Conservation (phyloP, 805 yeast species). For the Candida ovalis region DNA sequence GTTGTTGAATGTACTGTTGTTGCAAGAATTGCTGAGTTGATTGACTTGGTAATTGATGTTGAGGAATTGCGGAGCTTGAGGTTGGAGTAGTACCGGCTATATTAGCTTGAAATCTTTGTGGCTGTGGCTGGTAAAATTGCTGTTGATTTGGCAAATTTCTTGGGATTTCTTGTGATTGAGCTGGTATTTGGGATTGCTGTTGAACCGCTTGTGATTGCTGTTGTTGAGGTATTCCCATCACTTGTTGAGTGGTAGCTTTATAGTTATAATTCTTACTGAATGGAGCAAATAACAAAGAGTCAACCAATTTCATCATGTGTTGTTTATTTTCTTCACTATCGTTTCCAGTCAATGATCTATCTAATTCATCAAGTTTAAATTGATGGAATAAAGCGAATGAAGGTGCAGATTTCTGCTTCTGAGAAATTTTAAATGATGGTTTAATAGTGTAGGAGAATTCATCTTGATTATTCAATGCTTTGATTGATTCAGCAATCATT, state of each 20-base stretch:
- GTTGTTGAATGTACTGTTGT: constrained; percentile 31
- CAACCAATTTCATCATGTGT: constrained; percentile 26
- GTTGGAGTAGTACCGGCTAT: constrained; percentile 23
- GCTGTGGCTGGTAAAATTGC: constrained; percentile 30
- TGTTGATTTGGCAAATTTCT: constrained; percentile 15
- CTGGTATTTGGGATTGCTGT: constrained; percentile 15
- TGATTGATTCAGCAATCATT: constrained; percentile 25
- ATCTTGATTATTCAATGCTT: constrained; percentile 20
- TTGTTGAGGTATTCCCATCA: background rate
- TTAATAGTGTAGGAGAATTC: constrained; percentile 24
- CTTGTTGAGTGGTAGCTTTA: constrained; percentile 12
- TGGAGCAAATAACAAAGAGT: constrained; percentile 32
- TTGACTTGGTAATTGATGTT: constrained; percentile 31
- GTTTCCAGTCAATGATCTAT: constrained; percentile 9
- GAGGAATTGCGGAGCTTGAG: constrained; percentile 29
- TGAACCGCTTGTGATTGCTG: constrained; percentile 2
- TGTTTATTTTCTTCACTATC: constrained; percentile 17
- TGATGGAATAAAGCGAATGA: constrained; percentile 23
- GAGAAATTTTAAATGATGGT: constrained; percentile 19
- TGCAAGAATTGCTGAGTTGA: constrained; percentile 29
- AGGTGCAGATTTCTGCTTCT: constrained; percentile 5
- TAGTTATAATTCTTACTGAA: constrained; percentile 30
- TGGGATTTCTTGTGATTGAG: constrained; percentile 24
- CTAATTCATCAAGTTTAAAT: constrained; percentile 15
- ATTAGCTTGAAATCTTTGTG: constrained; percentile 23